These are phyloP conservation scores for Monosporozyma yasuniensis DNA, from an alignment of 805 yeast species.

Conservation along the genomic window DNA sequence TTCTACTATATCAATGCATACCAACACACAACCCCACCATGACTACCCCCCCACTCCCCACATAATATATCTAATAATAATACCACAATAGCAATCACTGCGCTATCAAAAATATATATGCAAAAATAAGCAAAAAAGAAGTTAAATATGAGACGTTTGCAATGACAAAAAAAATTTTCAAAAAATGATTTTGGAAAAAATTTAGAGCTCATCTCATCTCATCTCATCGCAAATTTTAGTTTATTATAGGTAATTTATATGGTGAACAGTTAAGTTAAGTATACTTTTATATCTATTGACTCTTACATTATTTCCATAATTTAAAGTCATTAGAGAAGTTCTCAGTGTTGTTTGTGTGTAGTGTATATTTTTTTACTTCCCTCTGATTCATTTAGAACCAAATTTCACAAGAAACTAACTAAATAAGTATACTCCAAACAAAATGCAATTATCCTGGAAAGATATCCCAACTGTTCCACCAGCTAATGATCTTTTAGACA, in stretches of 20 bases:
- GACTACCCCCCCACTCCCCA: too few relatives aligned
- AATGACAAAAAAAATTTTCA: conserved; percentile 6
- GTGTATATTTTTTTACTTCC: not conserved
- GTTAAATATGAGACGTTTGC: not conserved
- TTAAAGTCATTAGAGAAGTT: not conserved
- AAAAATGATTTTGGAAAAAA: not conserved
- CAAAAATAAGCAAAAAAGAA: too few relatives aligned
- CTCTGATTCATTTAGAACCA: not conserved
- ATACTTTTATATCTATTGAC: not conserved
- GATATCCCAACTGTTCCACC: conserved; percentile 94
- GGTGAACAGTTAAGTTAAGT: not conserved
- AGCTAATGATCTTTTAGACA: conserved; percentile 88
- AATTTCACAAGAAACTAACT: not conserved
- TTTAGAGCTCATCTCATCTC: conserved; percentile 6
- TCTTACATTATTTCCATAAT: not conserved
- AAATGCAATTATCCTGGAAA: conserved; percentile 96
- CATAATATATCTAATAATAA: too few relatives aligned
- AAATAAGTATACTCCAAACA: not conserved
- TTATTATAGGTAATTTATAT: not conserved
- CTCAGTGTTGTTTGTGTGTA: not conserved
- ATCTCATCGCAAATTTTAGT: conserved; percentile 8
- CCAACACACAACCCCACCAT: too few relatives aligned
- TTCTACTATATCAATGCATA: too few relatives aligned
- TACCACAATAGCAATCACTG: too few relatives aligned
- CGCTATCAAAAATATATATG: too few relatives aligned